phyloP scores from a whole-genome alignment of 2,329 filamentous ascomycete genomes.

The Colletotrichum gloeosporioides region DNA sequence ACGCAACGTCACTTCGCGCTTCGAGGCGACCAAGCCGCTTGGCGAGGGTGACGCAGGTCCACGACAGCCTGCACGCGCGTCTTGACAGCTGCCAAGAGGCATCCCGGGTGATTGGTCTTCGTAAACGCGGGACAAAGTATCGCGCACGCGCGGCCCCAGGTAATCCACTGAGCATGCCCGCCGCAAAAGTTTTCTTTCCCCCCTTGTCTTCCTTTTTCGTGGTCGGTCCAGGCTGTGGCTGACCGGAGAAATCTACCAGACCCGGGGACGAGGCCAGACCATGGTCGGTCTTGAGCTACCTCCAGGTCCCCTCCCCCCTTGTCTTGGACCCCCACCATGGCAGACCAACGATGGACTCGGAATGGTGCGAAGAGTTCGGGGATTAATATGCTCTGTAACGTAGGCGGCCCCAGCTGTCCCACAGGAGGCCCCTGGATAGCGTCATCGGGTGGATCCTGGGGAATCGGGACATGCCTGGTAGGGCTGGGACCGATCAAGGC shows the following conservation, averaged over 20 bases:
- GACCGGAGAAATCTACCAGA: background rate
- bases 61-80: background rate
- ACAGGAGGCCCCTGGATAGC: background rate
- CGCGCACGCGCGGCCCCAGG: background rate
- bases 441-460: background rate
- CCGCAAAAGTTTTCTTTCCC: background rate
- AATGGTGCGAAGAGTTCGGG: background rate
- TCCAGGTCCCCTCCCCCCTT: background rate
- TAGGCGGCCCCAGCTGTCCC: background rate
- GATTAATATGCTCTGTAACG: slow-evolving; percentile 6
- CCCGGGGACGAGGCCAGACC: background rate
- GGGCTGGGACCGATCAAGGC: slow-evolving; percentile 27
- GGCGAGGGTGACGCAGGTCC: background rate
- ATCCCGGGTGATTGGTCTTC: background rate
- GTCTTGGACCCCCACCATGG: background rate
- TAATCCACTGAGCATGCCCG: background rate
- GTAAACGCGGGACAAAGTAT: background rate
- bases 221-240: background rate
- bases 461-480: slow-evolving; percentile 49
- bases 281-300: background rate
- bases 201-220: no score
- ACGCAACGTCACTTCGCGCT: background rate
- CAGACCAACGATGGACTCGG: background rate
- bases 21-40: background rate
- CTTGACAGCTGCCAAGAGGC: background rate